phyloP scores from a whole-genome alignment of 441 rosid species.

The Flueggea neowawraea region DNA sequence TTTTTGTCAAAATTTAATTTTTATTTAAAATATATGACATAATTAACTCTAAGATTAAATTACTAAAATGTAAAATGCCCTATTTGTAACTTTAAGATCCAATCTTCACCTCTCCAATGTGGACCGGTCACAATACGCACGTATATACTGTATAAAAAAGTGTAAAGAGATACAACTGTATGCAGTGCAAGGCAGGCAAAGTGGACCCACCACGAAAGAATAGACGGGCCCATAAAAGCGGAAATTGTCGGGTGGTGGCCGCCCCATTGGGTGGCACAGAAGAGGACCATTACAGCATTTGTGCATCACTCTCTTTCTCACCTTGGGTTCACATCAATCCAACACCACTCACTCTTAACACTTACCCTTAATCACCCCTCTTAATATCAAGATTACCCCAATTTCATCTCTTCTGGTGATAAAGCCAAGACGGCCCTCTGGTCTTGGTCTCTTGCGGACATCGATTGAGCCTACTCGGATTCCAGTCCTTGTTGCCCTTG shows the following conservation, averaged over 20 bases:
- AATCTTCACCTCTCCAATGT: too few relatives aligned
- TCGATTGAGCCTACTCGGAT: constrained; percentile 25
- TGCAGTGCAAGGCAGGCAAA: constrained; percentile 5
- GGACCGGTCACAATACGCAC: too few relatives aligned
- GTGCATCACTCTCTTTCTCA: constrained; percentile 26
- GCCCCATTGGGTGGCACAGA: constrained; percentile 50
- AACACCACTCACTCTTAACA: constrained; percentile 3
- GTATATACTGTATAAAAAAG: too few relatives aligned
- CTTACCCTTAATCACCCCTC: constrained; percentile 9
- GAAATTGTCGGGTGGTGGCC: constrained; percentile 56
- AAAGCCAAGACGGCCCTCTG: constrained; percentile 22
- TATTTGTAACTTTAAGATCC: too few relatives aligned
- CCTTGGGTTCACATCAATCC: constrained; percentile 36
- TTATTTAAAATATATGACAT: too few relatives aligned
- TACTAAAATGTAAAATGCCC: too few relatives aligned
- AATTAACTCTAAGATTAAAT: too few relatives aligned
- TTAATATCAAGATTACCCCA: constrained; percentile 19
- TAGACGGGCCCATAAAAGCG: constrained; percentile 15
- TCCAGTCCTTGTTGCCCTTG: background rate
- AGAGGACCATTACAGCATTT: constrained; percentile 31
- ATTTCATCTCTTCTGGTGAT: constrained; percentile 2
- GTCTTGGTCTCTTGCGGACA: constrained; percentile 26
- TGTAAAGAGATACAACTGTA: constrained; percentile 10
- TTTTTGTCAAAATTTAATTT: too few relatives aligned
- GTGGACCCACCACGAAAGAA: constrained; percentile 21